Evolutionary conservation across 2,329 filamentous ascomycete genomes (phyloP).

Genomic region (Aspergillus ochraceoroseus): DNA sequence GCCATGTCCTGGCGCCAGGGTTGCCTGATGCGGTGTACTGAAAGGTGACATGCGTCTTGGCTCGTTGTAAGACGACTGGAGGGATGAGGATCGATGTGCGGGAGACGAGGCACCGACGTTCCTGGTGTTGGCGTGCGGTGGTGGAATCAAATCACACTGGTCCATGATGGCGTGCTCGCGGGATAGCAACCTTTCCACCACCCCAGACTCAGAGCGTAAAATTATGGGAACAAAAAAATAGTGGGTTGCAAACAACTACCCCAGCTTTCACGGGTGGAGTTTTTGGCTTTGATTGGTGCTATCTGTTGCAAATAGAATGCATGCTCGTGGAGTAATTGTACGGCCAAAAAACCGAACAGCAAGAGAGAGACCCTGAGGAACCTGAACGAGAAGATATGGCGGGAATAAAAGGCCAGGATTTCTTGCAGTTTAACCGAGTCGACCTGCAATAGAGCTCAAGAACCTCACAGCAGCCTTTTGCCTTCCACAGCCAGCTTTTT

Average conservation of each 20-base stretch:
- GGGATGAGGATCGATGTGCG: conserved; percentile 24
- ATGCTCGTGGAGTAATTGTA: background rate
- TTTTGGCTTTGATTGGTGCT: conserved; percentile 1
- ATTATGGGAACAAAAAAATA: conserved; percentile 6
- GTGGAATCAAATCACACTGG: conserved; percentile 26
- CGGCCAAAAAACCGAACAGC: background rate
- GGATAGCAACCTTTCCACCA: conserved; percentile 15
- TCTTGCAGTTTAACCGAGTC: too few relatives aligned
- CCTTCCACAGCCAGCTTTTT: background rate
- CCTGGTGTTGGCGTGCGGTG: conserved; percentile 20
- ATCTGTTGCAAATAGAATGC: conserved; percentile 2
- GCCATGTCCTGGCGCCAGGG: conserved; percentile 19
- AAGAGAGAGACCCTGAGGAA: background rate
- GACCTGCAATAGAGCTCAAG: too few relatives aligned
- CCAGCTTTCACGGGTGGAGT: conserved; percentile 12
- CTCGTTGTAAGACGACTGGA: conserved; percentile 15
- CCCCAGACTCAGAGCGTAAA: conserved; percentile 7
- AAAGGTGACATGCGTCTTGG: conserved; percentile 25
- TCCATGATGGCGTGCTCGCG: conserved; percentile 37
- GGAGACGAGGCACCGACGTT: conserved; percentile 20
- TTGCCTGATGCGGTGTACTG: conserved; percentile 19
- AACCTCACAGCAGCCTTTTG: too few relatives aligned
- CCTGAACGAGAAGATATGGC: too few relatives aligned
- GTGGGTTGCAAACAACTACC: conserved; percentile 12
- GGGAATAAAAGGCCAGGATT: too few relatives aligned